Evolutionary conservation across 192 early-diverging fungal species (phyloP).

Genomic region (Coemansia sp.): DNA sequence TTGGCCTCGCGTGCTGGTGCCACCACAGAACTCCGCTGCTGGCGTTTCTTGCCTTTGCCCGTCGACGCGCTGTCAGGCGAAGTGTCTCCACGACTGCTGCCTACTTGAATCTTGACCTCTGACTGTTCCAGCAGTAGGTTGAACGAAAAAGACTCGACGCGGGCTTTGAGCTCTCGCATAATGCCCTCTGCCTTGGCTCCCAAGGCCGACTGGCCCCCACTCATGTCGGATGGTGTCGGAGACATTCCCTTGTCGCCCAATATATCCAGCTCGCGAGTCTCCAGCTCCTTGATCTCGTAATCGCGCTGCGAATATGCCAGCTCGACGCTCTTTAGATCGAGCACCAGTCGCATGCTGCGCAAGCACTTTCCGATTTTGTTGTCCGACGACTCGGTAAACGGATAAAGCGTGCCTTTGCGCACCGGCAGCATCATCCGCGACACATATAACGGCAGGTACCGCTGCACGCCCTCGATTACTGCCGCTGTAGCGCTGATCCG

Average conservation of each 20-base stretch:
- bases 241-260: slow-evolving; percentile 21
- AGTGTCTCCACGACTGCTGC: neutral
- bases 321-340: slow-evolving; percentile 51
- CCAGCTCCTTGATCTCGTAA: slow-evolving; percentile 55
- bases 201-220: neutral
- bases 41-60: neutral
- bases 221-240: slow-evolving; percentile 41
- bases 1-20: slow-evolving; percentile 8
- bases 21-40: slow-evolving; percentile 1
- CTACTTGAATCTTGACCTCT: slow-evolving; percentile 38
- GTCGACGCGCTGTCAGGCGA: neutral
- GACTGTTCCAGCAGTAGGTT: slow-evolving; percentile 46
- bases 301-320: slow-evolving; percentile 53
- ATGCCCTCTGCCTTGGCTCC: slow-evolving; percentile 53
- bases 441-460: slow-evolving; percentile 47
- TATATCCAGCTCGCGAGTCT: slow-evolving; percentile 39
- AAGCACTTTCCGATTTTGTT: slow-evolving; percentile 55
- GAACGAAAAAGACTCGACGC: slow-evolving; percentile 52
- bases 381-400: slow-evolving; percentile 46
- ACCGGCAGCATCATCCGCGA: slow-evolving; percentile 59
- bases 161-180: slow-evolving; percentile 50
- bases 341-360: slow-evolving; percentile 51
- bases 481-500: slow-evolving; percentile 45
- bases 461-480: slow-evolving; percentile 36
- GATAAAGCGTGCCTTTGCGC: slow-evolving; percentile 54